Conservation (phyloP, 2,329 filamentous ascomycete genomes). For the Trichoderma sp. region DNA sequence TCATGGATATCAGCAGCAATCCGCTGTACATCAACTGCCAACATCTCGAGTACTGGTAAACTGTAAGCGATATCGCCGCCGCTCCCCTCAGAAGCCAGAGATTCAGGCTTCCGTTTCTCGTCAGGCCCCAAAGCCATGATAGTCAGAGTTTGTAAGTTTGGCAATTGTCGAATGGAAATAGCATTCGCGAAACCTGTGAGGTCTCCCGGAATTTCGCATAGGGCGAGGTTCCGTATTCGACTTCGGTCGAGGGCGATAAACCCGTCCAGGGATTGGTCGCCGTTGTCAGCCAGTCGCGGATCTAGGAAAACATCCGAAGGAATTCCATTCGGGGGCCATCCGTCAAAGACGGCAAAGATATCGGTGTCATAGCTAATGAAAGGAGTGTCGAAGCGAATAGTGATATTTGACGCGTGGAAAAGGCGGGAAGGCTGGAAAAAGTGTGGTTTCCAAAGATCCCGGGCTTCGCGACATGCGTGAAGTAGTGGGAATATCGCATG, state of each 20-base stretch:
- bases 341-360: background rate
- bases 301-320: background rate
- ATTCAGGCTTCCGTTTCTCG: background rate
- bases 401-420: background rate
- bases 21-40: background rate
- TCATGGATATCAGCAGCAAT: background rate
- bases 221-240: constrained; percentile 1
- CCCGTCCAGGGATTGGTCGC: background rate
- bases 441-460: background rate
- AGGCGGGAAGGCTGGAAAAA: background rate
- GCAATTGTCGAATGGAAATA: background rate
- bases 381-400: constrained; percentile 4
- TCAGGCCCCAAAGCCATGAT: constrained; percentile 4
- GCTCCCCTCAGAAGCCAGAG: background rate
- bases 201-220: background rate
- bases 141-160: background rate
- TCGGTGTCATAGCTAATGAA: constrained; percentile 10
- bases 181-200: background rate
- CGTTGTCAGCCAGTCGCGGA: background rate
- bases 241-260: background rate
- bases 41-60: background rate
- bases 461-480: constrained; percentile 1
- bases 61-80: background rate
- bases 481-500: constrained; percentile 5
- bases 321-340: background rate